phyloP scores from a whole-genome alignment of 129 eudicot genomes.

The Centella asiatica region DNA sequence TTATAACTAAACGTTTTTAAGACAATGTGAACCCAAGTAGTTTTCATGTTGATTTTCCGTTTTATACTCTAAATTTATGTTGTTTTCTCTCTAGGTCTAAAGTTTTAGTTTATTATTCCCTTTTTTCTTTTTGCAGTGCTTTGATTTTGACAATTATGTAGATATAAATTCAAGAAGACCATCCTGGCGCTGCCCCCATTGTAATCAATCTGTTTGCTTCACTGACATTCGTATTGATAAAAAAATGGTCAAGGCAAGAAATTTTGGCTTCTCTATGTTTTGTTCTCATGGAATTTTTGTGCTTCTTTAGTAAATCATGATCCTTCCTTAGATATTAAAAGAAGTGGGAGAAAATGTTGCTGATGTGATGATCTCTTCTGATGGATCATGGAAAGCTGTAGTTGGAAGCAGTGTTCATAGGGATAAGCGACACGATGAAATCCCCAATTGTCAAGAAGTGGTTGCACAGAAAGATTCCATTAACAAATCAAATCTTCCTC shows the following conservation, averaged over 20 bases:
- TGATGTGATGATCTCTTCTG: conserved; percentile 46
- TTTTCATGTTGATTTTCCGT: no score
- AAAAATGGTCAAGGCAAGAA: conserved; percentile 68
- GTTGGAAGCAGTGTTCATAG: conserved; percentile 34
- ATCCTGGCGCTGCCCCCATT: conserved; percentile 88
- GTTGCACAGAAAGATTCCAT: conserved; percentile 22
- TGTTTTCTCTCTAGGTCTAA: not conserved
- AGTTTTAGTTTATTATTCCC: not conserved
- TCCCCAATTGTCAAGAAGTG: conserved; percentile 14
- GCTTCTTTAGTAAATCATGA: not conserved
- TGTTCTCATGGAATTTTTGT: not conserved
- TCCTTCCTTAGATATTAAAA: conserved; percentile 44
- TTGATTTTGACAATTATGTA: conserved; percentile 71
- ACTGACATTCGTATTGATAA: conserved; percentile 66
- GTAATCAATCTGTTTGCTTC: conserved; percentile 70
- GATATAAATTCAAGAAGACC: conserved; percentile 82
- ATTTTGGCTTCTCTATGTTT: not conserved
- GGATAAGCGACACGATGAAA: conserved; percentile 28
- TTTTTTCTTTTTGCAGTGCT: conserved; percentile 38
- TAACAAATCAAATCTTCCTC: conserved; percentile 7
- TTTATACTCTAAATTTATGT: not conserved
- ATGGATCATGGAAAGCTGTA: conserved; percentile 69
- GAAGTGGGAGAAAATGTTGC: conserved; percentile 58
- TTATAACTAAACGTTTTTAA: no score
- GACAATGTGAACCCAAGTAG: no score